These are phyloP conservation scores for Dryas alaskensis DNA, from an alignment of 306 rosid species.

Conservation along the genomic window DNA sequence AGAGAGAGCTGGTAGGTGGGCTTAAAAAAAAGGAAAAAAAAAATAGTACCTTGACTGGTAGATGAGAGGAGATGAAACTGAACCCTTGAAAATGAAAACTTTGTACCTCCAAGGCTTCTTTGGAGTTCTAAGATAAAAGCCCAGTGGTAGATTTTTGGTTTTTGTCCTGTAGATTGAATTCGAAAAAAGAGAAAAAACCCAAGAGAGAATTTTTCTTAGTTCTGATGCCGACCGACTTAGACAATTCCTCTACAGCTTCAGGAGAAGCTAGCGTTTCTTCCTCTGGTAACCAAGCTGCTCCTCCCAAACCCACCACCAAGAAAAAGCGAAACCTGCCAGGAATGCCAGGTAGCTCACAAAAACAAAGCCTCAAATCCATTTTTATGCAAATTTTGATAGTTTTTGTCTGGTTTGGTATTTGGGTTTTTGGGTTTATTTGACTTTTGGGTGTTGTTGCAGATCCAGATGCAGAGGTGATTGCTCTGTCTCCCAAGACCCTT, in stretches of 20 bases:
- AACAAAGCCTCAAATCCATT: neutral
- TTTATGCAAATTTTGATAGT: neutral
- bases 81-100: constrained; percentile 41
- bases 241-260: constrained; percentile 72
- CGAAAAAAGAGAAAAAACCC: neutral
- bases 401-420: neutral
- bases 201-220: neutral
- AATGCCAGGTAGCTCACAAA: constrained; percentile 72
- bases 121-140: constrained; percentile 40
- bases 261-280: constrained; percentile 85
- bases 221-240: constrained; percentile 66
- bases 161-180: constrained; percentile 25
- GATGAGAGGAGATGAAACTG: constrained; percentile 37
- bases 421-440: neutral
- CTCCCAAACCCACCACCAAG: constrained; percentile 54
- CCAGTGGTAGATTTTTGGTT: constrained; percentile 29
- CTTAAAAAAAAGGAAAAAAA: constrained; percentile 7
- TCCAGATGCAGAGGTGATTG: constrained; percentile 95
- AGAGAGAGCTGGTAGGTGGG: constrained; percentile 64
- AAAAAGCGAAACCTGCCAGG: constrained; percentile 86
- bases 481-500: constrained; percentile 81
- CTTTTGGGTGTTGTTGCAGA: constrained; percentile 36
- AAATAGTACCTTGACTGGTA: constrained; percentile 55
- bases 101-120: constrained; percentile 35
- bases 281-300: constrained; percentile 54